Percentiles rank a stretch among this genome's conserved stretches.
phyloP scores from a whole-genome alignment of 768 basidiomycete genomes.

The Mycena haematopus region DNA sequence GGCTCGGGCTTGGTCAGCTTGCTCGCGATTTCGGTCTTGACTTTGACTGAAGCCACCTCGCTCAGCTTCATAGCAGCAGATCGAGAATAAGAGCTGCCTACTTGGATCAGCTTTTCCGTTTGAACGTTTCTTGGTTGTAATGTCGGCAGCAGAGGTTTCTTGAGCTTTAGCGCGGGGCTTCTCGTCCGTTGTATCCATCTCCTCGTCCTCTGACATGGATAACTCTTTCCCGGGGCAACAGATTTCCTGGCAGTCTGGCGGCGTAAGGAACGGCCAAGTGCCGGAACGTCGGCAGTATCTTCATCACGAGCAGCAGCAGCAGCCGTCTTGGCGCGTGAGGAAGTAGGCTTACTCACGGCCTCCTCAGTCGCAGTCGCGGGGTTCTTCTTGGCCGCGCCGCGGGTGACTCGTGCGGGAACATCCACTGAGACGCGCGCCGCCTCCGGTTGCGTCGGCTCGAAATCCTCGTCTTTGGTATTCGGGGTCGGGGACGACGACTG shows the following conservation, averaged over 20 bases:
- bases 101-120: background rate
- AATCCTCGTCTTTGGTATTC: background rate
- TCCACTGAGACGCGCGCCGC: background rate
- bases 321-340: background rate
- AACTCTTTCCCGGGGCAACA: background rate
- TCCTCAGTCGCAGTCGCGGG: constrained; percentile 1
- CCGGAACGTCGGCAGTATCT: background rate
- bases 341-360: background rate
- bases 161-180: constrained; percentile 3
- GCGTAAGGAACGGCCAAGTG: constrained; percentile 10
- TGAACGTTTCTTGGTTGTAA: background rate
- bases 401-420: constrained; percentile 16
- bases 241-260: constrained; percentile 1
- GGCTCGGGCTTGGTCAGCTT: background rate
- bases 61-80: background rate
- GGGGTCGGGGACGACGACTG: constrained; percentile 11
- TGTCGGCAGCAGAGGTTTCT: background rate
- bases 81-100: background rate
- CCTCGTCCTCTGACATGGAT: constrained; percentile 20
- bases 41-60: background rate
- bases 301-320: background rate
- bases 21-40: background rate
- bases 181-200: constrained; percentile 5
- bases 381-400: constrained; percentile 19
- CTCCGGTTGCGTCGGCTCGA: constrained; percentile 14